A percentile compares a stretch with the other conserved stretches of the same genome.
These are phyloP conservation scores for Vickermania ingenoplastis DNA, from an alignment of 208 protist genomes.

Conservation along the genomic window DNA sequence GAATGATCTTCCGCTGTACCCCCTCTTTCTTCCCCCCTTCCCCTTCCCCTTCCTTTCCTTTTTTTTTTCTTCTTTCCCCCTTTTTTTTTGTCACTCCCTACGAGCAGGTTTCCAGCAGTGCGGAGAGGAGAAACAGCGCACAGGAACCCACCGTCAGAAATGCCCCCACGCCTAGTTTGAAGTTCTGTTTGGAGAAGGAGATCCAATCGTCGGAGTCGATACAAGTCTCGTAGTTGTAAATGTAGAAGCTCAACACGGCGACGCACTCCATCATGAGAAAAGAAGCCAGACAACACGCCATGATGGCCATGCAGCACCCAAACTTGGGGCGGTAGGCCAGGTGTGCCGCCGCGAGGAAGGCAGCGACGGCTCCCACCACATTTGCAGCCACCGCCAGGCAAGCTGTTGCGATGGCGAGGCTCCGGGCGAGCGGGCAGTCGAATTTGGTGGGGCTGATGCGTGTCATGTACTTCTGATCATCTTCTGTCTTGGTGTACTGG, in stretches of 20 bases:
- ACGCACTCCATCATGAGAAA: background rate
- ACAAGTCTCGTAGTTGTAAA: background rate
- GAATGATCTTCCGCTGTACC: too few species aligned
- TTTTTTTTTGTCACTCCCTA: slow-evolving; percentile 1
- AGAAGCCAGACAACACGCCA: background rate
- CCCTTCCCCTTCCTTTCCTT: background rate
- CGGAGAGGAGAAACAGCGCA: background rate
- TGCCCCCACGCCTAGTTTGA: background rate
- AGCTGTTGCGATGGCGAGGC: background rate
- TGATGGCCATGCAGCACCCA: background rate
- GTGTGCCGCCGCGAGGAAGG: background rate
- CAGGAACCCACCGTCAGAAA: background rate
- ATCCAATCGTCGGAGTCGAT: background rate
- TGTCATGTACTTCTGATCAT: background rate
- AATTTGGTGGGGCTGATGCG: background rate
- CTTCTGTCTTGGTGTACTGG: background rate
- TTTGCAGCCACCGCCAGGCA: background rate
- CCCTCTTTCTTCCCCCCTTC: too few species aligned
- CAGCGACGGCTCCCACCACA: background rate
- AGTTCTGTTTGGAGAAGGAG: background rate
- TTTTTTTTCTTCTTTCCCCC: background rate
- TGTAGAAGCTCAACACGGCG: background rate
- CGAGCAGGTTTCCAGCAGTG: background rate
- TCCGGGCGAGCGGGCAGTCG: background rate
- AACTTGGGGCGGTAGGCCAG: background rate